Evolutionary conservation across 257 asterid genomes (phyloP).

Genomic region (Ilex asprella): DNA sequence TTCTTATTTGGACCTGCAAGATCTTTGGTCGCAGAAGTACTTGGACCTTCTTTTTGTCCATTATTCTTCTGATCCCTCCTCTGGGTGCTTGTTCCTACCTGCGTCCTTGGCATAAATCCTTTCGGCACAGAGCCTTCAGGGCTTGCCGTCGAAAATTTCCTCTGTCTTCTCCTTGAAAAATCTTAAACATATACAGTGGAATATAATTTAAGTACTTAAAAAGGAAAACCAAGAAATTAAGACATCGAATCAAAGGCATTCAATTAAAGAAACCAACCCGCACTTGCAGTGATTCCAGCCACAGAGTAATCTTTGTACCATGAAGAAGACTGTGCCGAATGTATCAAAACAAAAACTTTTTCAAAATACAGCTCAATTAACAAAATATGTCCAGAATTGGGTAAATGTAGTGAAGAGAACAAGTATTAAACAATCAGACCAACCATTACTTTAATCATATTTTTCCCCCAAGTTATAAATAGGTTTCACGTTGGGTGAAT

Average conservation of each 20-base stretch:
- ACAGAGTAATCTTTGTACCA: conserved; percentile 33
- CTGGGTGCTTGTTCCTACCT: conserved; percentile 51
- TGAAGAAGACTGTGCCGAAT: conserved; percentile 45
- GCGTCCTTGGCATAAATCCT: conserved; percentile 65
- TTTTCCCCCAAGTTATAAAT: too few relatives aligned
- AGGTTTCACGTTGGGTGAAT: too few relatives aligned
- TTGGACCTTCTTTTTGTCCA: conserved; percentile 34
- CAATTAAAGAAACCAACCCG: conserved; percentile 49
- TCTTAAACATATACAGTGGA: conserved; percentile 35
- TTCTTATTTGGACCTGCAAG: conserved; percentile 23
- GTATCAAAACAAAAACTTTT: conserved; percentile 7
- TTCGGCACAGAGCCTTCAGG: conserved; percentile 48
- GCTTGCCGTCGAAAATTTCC: conserved; percentile 44
- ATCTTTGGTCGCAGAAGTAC: conserved; percentile 34
- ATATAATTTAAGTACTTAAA: not conserved
- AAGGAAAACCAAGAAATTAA: conserved; percentile 4
- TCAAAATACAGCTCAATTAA: not conserved
- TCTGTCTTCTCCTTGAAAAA: conserved; percentile 60
- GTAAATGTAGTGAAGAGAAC: too few relatives aligned
- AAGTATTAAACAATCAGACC: too few relatives aligned
- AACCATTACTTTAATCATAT: too few relatives aligned
- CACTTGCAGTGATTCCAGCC: conserved; percentile 59
- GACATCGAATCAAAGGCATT: conserved; percentile 6
- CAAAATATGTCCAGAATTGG: not conserved
- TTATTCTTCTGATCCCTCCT: conserved; percentile 50